These are phyloP conservation scores for Penicillium sp. DNA, from an alignment of 2,329 filamentous ascomycete genomes.

Conservation along the genomic window DNA sequence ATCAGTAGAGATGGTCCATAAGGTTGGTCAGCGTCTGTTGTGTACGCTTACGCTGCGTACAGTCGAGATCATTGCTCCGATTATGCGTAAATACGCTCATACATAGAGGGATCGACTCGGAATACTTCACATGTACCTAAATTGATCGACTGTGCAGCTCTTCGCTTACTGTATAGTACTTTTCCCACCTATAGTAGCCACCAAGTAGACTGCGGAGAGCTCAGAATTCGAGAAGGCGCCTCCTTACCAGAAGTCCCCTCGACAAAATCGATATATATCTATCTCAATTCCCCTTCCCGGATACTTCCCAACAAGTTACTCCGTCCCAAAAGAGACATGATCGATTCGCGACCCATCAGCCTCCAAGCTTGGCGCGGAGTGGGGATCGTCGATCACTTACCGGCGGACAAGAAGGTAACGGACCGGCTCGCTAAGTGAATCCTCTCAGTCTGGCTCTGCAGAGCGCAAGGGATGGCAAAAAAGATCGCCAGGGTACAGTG, in stretches of 20 bases:
- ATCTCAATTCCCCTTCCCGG: too few species aligned
- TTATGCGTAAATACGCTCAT: neutral
- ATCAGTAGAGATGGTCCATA: neutral
- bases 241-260: neutral
- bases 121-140: conserved; percentile 14
- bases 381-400: conserved; percentile 28
- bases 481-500: neutral
- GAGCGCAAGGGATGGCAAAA: conserved; percentile 18
- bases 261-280: too few species aligned
- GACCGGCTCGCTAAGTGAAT: conserved; percentile 21
- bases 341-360: neutral
- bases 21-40: neutral
- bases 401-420: conserved; percentile 20
- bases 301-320: neutral
- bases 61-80: neutral
- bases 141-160: conserved; percentile 22
- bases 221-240: neutral
- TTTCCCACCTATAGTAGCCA: neutral
- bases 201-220: neutral
- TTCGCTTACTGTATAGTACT: neutral
- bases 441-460: conserved; percentile 13
- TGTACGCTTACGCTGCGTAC: neutral
- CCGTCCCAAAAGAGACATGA: neutral
- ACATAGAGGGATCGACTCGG: neutral
- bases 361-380: neutral